phyloP scores from a whole-genome alignment of 1,284 basidiomycete genomes.

The Pseudozyma hubeiensis region DNA sequence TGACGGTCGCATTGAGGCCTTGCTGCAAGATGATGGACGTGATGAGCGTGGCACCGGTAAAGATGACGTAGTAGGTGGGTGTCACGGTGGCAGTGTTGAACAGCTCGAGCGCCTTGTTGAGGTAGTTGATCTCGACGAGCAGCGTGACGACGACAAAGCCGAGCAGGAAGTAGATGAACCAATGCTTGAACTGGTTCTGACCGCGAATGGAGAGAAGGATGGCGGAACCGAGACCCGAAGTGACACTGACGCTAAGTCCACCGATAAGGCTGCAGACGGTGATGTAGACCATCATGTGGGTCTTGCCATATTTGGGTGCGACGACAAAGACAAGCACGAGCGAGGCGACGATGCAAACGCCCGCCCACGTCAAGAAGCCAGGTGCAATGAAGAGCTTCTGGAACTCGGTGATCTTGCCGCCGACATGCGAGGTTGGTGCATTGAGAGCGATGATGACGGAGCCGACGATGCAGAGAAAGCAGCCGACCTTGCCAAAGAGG shows the following conservation, averaged over 20 bases:
- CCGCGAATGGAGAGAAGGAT: slow-evolving; percentile 88
- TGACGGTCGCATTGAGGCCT: slow-evolving; percentile 81
- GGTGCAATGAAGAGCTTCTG: slow-evolving; percentile 85
- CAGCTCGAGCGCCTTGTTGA: slow-evolving; percentile 94
- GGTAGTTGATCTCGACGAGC: slow-evolving; percentile 92
- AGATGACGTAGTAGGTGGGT: slow-evolving; percentile 87
- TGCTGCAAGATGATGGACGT: slow-evolving; percentile 80
- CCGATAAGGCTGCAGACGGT: slow-evolving; percentile 88
- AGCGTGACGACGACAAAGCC: slow-evolving; percentile 83
- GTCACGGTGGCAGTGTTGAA: slow-evolving; percentile 87
- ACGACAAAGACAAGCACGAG: slow-evolving; percentile 75
- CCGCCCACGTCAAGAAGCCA: slow-evolving; percentile 84
- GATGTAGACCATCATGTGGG: slow-evolving; percentile 91
- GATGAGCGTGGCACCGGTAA: slow-evolving; percentile 79
- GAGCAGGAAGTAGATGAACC: slow-evolving; percentile 73
- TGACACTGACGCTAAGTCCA: slow-evolving; percentile 94
- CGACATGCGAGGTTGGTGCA: slow-evolving; percentile 82
- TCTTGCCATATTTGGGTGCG: slow-evolving; percentile 87
- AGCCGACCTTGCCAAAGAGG: slow-evolving; percentile 74
- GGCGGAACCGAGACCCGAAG: slow-evolving; percentile 89
- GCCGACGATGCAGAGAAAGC: slow-evolving; percentile 86
- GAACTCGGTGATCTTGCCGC: slow-evolving; percentile 83
- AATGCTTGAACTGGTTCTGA: slow-evolving; percentile 81
- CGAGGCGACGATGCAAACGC: slow-evolving; percentile 63
- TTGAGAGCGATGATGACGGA: slow-evolving; percentile 77